These are phyloP conservation scores for Colletotrichum theobromicola DNA, from an alignment of 2,329 filamentous ascomycete genomes.

Conservation along the genomic window DNA sequence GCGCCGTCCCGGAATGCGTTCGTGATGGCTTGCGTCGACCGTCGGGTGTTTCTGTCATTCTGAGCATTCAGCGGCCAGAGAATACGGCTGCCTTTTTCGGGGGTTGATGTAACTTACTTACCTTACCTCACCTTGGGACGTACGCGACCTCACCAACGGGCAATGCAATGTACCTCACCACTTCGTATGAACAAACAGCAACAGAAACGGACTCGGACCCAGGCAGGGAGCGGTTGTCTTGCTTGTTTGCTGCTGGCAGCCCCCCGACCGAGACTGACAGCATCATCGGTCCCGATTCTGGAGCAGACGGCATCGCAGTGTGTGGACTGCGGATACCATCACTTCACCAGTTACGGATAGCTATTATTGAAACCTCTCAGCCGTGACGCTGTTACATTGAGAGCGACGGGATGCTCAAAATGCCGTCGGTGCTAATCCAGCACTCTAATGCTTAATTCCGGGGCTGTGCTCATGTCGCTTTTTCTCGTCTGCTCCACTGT, in stretches of 20 bases:
- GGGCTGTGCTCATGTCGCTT: slow-evolving; percentile 7
- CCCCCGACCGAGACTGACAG: no score
- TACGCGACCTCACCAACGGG: background rate
- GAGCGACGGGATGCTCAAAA: background rate
- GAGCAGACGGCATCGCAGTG: background rate
- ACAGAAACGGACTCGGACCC: background rate
- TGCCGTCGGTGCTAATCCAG: background rate
- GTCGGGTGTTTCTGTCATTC: background rate
- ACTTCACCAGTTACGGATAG: background rate
- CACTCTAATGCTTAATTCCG: background rate
- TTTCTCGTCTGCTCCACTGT: background rate
- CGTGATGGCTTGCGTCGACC: slow-evolving; percentile 3
- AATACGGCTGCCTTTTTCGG: slow-evolving; percentile 18
- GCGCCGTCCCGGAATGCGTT: background rate
- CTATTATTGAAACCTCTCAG: background rate
- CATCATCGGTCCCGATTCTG: background rate
- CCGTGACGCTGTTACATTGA: background rate
- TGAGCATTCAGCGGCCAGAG: background rate
- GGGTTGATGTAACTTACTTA: no score
- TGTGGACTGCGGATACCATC: background rate
- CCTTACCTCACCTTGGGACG: background rate
- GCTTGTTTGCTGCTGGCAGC: background rate
- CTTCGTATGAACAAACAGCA: background rate
- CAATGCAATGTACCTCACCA: background rate
- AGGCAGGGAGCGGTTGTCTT: background rate